Evolutionary conservation across 805 yeast species (phyloP), one percentile per base, ranked within the genome.

Genomic region (Candida sonorensis): DNA sequence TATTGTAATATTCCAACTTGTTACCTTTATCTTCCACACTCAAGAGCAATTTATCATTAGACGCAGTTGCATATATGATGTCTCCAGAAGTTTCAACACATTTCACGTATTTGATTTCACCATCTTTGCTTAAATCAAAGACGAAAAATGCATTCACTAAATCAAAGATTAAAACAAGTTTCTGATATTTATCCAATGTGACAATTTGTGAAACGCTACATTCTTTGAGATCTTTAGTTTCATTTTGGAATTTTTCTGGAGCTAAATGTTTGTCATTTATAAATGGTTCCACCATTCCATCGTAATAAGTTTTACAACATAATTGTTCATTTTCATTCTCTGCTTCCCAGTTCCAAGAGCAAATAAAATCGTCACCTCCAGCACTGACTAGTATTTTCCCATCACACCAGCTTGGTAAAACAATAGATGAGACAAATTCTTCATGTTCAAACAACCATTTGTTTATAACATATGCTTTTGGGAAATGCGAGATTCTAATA

Each of bases 371-470:
- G 53, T 92, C 98, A 43, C 98, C 99, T 22, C 99, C 98, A 4
- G 81, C 97, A 50, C 92, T 80, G 16, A 88, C 56, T 33, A 92
- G 63, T 13, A 72, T 48, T 15, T 62, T 50, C 4, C 61, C 51
- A 23, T 72, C 56, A 25, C 53, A 42, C 66, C 77, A 75, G 4
- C 53, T 40, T 15, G 86, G 79, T 10, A 77, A 60, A 20, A 66
- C 54, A 41, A 92, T 53, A 6, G 72, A 63, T 2, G 95, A 80
- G 8, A 92, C 78, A 44, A 86, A 94, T 55, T 86, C 82, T 27
- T 66, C 64, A 54, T 90, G 97, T 4, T 95, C 97, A 55, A 85
- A 85, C 33, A 88, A 64, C 76, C 85, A 87, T 46, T 76, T 72
- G 40, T 86, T 81, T 32, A 94, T 78, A 17, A 87, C 74, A 46